phyloP scores from a whole-genome alignment of 192 early-diverging fungal genomes.

The Coemansia sp. region DNA sequence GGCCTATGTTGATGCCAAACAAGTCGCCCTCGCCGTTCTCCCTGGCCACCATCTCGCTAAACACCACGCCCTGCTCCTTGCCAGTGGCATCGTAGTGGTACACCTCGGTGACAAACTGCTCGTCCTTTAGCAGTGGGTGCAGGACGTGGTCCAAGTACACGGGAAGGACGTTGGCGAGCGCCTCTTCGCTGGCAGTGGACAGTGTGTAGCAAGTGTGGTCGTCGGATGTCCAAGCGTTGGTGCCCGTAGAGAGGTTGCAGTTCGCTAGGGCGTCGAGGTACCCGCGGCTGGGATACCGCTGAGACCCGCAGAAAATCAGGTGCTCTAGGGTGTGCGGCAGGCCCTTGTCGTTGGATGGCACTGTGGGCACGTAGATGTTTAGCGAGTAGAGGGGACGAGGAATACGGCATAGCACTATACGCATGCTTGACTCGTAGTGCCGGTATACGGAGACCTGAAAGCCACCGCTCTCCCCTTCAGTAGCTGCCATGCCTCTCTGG shows the following conservation, averaged over 20 bases:
- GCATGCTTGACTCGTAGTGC: slow-evolving; percentile 52
- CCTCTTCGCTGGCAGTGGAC: slow-evolving; percentile 61
- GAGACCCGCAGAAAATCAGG: slow-evolving; percentile 80
- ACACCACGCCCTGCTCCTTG: slow-evolving; percentile 78
- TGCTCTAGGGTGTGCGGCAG: slow-evolving; percentile 84
- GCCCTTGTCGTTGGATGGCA: slow-evolving; percentile 62
- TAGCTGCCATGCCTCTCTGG: slow-evolving; percentile 16
- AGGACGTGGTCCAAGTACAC: slow-evolving; percentile 81
- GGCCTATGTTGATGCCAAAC: slow-evolving; percentile 14
- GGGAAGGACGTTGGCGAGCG: slow-evolving; percentile 69
- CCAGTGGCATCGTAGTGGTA: slow-evolving; percentile 72
- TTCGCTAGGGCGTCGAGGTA: slow-evolving; percentile 74
- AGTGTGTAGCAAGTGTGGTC: slow-evolving; percentile 75
- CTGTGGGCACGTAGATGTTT: slow-evolving; percentile 76
- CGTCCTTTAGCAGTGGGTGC: slow-evolving; percentile 66
- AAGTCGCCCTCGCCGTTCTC: slow-evolving; percentile 73
- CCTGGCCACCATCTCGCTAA: slow-evolving; percentile 69
- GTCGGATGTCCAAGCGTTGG: slow-evolving; percentile 62
- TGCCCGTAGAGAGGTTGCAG: slow-evolving; percentile 72
- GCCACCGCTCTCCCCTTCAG: neutral
- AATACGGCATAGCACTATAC: slow-evolving; percentile 62
- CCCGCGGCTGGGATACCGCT: slow-evolving; percentile 62
- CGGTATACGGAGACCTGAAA: slow-evolving; percentile 51
- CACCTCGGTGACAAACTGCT: slow-evolving; percentile 78
- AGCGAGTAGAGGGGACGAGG: slow-evolving; percentile 65